A percentile compares a stretch with the other conserved stretches of the same genome.
Evolutionary conservation across 2,329 filamentous ascomycete genomes (phyloP).

Genomic region (Sarocladium oryzae): DNA sequence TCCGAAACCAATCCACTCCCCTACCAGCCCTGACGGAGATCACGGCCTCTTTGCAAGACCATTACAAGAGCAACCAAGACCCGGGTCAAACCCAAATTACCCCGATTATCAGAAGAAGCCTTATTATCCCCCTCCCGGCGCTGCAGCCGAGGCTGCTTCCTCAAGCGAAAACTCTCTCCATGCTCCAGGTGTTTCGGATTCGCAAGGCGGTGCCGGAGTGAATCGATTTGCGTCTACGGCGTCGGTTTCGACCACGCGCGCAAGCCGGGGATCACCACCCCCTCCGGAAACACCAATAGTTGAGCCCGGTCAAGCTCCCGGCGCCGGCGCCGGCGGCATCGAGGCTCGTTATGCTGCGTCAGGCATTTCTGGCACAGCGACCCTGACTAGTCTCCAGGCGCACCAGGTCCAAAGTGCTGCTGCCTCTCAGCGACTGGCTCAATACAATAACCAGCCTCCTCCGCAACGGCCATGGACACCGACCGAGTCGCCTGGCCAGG

Average conservation of each 20-base stretch:
- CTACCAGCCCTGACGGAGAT: slow-evolving; percentile 68
- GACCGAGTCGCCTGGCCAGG: slow-evolving; percentile 79
- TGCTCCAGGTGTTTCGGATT: slow-evolving; percentile 18
- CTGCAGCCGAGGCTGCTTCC: slow-evolving; percentile 23
- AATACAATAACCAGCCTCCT: slow-evolving; percentile 54
- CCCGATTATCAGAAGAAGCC: slow-evolving; percentile 49
- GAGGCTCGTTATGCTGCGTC: slow-evolving; percentile 87
- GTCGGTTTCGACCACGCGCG: slow-evolving; percentile 87
- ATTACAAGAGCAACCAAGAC: slow-evolving; percentile 35
- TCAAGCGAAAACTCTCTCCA: slow-evolving; percentile 20
- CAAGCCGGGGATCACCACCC: slow-evolving; percentile 86
- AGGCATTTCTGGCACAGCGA: slow-evolving; percentile 80
- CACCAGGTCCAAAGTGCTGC: slow-evolving; percentile 65
- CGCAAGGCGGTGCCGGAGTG: slow-evolving; percentile 31
- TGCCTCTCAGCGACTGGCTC: slow-evolving; percentile 71
- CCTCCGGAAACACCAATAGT: slow-evolving; percentile 87
- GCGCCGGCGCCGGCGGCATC: slow-evolving; percentile 58
- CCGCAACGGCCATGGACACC: slow-evolving; percentile 77
- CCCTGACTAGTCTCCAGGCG: slow-evolving; percentile 63
- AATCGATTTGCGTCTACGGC: slow-evolving; percentile 72
- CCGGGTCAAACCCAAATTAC: slow-evolving; percentile 35
- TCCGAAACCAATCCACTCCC: slow-evolving; percentile 77
- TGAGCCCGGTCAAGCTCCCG: slow-evolving; percentile 62
- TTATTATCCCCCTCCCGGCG: slow-evolving; percentile 54
- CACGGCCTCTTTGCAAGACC: slow-evolving; percentile 74